A percentile compares a stretch with the other conserved stretches of the same genome.
Evolutionary conservation across 2,329 filamentous ascomycete genomes (phyloP).

Genomic region (Biscogniauxia marginata): DNA sequence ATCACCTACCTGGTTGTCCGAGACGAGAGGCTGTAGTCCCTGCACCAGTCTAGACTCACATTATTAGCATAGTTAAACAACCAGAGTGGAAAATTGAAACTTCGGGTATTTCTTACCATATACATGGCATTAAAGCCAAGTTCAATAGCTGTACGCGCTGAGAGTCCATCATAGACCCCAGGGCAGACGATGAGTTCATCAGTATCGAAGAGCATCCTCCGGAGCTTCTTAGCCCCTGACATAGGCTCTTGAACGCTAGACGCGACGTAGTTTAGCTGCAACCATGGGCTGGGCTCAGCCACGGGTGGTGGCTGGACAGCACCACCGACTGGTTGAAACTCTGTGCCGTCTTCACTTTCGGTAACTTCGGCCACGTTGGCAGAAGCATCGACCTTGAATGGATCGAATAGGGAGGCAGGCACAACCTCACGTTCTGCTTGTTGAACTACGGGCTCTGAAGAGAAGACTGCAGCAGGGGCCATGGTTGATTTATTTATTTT

Average conservation of each 20-base stretch:
- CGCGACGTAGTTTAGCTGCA: conserved; percentile 22
- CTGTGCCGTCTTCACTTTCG: conserved; percentile 1
- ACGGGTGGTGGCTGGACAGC: conserved; percentile 1
- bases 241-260: conserved; percentile 23
- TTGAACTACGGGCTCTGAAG: neutral
- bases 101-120: conserved; percentile 39
- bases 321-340: conserved; percentile 1
- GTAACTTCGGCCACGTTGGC: conserved; percentile 6
- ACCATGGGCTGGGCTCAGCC: conserved; percentile 3
- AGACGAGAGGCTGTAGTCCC: conserved; percentile 54
- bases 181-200: conserved; percentile 42
- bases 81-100: neutral
- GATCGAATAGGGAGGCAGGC: neutral
- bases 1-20: conserved; percentile 37
- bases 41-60: conserved; percentile 43
- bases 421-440: neutral
- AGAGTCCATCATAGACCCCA: conserved; percentile 51
- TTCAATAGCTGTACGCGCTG: conserved; percentile 46
- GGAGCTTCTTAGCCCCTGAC: conserved; percentile 33
- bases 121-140: conserved; percentile 49
- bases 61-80: conserved; percentile 5
- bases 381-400: neutral
- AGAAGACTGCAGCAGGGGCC: neutral
- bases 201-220: conserved; percentile 32
- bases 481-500: neutral